Evolutionary conservation across 2,329 filamentous ascomycete species (phyloP), one percentile per base, ranked within the genome.

Genomic region (Fonsecaea monophora): DNA sequence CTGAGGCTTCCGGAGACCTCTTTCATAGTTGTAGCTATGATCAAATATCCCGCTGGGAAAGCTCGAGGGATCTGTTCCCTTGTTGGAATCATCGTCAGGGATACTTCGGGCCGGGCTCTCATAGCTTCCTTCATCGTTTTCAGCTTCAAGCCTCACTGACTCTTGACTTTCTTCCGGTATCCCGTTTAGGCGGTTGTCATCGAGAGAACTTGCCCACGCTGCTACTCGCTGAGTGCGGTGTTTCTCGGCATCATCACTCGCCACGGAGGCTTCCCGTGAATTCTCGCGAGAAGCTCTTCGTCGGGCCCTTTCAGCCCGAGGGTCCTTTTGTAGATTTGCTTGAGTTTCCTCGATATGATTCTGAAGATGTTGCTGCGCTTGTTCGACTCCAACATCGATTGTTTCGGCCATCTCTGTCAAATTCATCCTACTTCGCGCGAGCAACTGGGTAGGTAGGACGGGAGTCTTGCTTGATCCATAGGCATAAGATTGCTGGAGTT

Each of bases 391-490:
- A 48, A 72, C 72, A 60, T 79, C 75, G 13, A 81, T 76, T 13
- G 68, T 73, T 37, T 73, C 70, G 12, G 76, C 78, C 64, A 81
- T 75, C 53, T 78, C 73, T 2, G 48, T 57, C 13, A 77, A 64
- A 48, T 73, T 74, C 70, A 76, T 75, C 4, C 71, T 70, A 13
- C 75, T 73, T 40, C 75, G 71, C 3, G 74, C 68, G n/a, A 73
- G 67, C 32, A 80, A 71, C 69, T 75, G 74, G 54, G 74, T 74
- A 9, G 79, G 78, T 21, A 81, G 70, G 30, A 74, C 71, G 15
- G 77, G 74, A 12, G 76, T 76, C 25, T 75, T 74, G 21, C 74
- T 75, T 7, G 78, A 76, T 34, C 79, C 79, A 73, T 81, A 81
- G 13, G 77, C 77, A 64, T 77, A 80, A 1, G 79, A 80, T 54